Percentiles rank a stretch among this genome's conserved stretches.
Evolutionary conservation across 2,329 filamentous ascomycete genomes (phyloP).

Genomic region (Epichloe scottii): DNA sequence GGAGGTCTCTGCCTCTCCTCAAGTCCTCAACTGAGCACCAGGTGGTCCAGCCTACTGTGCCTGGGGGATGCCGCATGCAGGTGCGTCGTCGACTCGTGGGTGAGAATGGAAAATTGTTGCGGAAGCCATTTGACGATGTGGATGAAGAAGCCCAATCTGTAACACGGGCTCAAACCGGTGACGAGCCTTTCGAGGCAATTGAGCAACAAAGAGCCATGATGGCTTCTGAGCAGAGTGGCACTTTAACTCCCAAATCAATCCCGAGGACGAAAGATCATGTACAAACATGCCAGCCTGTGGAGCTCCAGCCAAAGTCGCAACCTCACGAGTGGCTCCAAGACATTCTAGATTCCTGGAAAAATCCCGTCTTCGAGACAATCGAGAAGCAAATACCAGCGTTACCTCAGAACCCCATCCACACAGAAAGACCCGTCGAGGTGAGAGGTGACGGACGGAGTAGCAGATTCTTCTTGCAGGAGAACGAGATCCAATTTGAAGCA

Average conservation of each 20-base stretch:
- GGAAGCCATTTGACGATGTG: conserved; percentile 32
- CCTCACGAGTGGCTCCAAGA: conserved; percentile 43
- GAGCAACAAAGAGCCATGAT: neutral
- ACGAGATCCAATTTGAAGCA: conserved; percentile 17
- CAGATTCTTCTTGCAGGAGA: conserved; percentile 5
- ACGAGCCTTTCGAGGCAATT: too few relatives aligned
- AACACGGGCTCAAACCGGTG: too few relatives aligned
- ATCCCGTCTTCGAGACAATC: conserved; percentile 54
- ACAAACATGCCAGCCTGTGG: neutral
- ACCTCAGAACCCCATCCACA: conserved; percentile 9
- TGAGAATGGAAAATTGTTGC: conserved; percentile 27
- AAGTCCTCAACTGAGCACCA: neutral
- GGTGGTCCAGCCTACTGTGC: neutral
- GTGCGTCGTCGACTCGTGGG: conserved; percentile 21
- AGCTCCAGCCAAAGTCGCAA: conserved; percentile 6
- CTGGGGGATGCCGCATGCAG: neutral
- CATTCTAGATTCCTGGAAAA: conserved; percentile 56
- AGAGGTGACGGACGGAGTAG: conserved; percentile 3
- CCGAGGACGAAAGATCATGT: neutral
- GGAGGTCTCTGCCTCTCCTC: conserved; percentile 9
- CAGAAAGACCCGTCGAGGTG: conserved; percentile 1
- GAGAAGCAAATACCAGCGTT: conserved; percentile 33
- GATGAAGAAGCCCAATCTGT: neutral
- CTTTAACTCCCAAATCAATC: too few relatives aligned
- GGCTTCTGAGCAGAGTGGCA: neutral